Percentiles rank a stretch among this genome's conserved stretches.
These are phyloP conservation scores for Kuraishia borneana DNA, from an alignment of 805 yeast species.

Conservation along the genomic window DNA sequence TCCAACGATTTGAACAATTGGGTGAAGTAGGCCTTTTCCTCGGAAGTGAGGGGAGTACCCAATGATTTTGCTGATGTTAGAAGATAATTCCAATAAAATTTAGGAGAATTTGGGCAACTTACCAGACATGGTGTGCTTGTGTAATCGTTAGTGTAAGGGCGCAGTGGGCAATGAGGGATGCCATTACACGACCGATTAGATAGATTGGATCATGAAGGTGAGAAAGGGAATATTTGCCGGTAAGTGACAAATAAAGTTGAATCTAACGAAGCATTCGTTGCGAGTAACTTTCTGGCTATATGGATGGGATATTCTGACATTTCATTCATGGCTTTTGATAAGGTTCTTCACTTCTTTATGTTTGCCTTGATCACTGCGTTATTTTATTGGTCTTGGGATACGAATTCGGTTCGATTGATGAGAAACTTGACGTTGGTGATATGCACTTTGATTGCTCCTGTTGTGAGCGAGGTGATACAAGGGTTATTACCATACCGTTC, in stretches of 20 bases:
- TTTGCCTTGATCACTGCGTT: conserved; percentile 33
- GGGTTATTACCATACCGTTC: conserved; percentile 26
- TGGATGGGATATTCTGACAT: conserved; percentile 43
- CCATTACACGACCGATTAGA: too few relatives aligned
- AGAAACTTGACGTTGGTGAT: conserved; percentile 21
- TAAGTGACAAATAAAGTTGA: not conserved
- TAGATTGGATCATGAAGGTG: conserved; percentile 2
- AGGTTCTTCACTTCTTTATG: conserved; percentile 31
- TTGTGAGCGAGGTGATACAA: conserved; percentile 39
- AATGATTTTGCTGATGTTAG: conserved; percentile 4
- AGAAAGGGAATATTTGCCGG: conserved; percentile 2
- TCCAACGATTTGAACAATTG: conserved; percentile 73
- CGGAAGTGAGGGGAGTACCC: conserved; percentile 40
- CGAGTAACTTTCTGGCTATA: conserved; percentile 16
- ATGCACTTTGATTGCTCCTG: conserved; percentile 32
- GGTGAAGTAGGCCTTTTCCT: conserved; percentile 68
- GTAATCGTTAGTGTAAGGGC: too few relatives aligned
- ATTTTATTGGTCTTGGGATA: conserved; percentile 34
- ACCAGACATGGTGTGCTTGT: too few relatives aligned
- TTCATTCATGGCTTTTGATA: conserved; percentile 30
- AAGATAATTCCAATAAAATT: not conserved
- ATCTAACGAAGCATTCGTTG: not conserved
- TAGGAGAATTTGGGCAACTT: not conserved
- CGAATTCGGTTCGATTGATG: conserved; percentile 18
- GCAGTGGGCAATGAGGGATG: too few relatives aligned